Evolutionary conservation across 805 yeast genomes (phyloP).

Genomic region (Metschnikowia reukaufii): DNA sequence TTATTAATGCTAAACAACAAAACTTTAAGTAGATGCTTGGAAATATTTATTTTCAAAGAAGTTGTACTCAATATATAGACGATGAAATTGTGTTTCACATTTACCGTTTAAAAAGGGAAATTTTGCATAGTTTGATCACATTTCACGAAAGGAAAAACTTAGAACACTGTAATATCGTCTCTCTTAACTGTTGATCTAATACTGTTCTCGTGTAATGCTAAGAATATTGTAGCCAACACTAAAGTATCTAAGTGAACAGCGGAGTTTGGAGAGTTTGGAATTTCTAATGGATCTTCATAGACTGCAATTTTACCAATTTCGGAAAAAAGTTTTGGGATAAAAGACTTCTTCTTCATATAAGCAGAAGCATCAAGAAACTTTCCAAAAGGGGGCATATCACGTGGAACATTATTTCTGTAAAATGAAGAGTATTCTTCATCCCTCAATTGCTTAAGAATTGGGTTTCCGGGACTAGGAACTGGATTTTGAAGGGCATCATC

Average conservation of each 20-base stretch:
- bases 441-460: constrained; percentile 22
- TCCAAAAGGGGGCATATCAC: constrained; percentile 42
- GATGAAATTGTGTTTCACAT: not conserved
- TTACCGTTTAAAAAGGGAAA: too few relatives aligned
- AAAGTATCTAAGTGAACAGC: constrained; percentile 32
- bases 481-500: constrained; percentile 29
- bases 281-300: constrained; percentile 25
- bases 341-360: constrained; percentile 19
- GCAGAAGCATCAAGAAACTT: constrained; percentile 29
- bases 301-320: constrained; percentile 36
- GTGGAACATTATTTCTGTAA: constrained; percentile 25
- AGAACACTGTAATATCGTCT: constrained; percentile 3
- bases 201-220: constrained; percentile 34
- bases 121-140: not conserved
- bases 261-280: constrained; percentile 25
- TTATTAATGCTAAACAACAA: too few relatives aligned
- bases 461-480: constrained; percentile 28
- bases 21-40: too few relatives aligned
- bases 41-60: too few relatives aligned
- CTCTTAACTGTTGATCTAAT: constrained; percentile 21
- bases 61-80: not conserved
- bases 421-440: constrained; percentile 5
- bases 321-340: constrained; percentile 36
- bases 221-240: constrained; percentile 31
- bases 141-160: not conserved